Percentiles rank a stretch among this genome's conserved stretches.
phyloP scores from a whole-genome alignment of 2,329 filamentous ascomycete species.

The Nigrospora osmanthi region DNA sequence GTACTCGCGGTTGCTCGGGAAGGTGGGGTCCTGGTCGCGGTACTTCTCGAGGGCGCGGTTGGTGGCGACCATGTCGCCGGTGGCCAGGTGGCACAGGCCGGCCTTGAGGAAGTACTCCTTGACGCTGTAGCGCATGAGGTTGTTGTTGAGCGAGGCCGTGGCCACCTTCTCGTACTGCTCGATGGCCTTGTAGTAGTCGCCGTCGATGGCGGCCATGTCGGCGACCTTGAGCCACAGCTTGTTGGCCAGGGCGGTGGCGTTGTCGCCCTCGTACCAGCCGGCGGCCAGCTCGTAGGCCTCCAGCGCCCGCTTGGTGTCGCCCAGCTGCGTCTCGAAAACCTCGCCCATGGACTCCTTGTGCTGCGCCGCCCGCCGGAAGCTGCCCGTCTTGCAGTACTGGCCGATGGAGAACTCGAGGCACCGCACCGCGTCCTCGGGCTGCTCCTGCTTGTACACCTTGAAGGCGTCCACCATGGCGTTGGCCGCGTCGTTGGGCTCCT shows the following conservation, averaged over 20 bases:
- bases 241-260: conserved; percentile 79
- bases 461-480: conserved; percentile 86
- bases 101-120: conserved; percentile 96
- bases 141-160: conserved; percentile 71
- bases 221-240: conserved; percentile 91
- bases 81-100: conserved; percentile 78
- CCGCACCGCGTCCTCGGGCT: conserved; percentile 74
- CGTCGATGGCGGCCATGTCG: conserved; percentile 74
- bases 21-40: conserved; percentile 69
- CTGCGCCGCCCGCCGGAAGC: conserved; percentile 82
- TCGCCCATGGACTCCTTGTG: conserved; percentile 87
- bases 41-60: conserved; percentile 78
- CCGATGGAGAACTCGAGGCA: conserved; percentile 73
- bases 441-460: conserved; percentile 85
- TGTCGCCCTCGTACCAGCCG: conserved; percentile 82
- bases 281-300: conserved; percentile 81
- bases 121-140: conserved; percentile 86
- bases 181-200: conserved; percentile 78
- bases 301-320: conserved; percentile 69
- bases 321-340: conserved; percentile 74
- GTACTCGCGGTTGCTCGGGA: conserved; percentile 70
- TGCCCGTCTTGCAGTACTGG: conserved; percentile 83
- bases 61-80: conserved; percentile 66
- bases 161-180: conserved; percentile 80
- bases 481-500: conserved; percentile 87